These are phyloP conservation scores for Apocynum venetum DNA, from an alignment of 257 asterid genomes.

Conservation along the genomic window DNA sequence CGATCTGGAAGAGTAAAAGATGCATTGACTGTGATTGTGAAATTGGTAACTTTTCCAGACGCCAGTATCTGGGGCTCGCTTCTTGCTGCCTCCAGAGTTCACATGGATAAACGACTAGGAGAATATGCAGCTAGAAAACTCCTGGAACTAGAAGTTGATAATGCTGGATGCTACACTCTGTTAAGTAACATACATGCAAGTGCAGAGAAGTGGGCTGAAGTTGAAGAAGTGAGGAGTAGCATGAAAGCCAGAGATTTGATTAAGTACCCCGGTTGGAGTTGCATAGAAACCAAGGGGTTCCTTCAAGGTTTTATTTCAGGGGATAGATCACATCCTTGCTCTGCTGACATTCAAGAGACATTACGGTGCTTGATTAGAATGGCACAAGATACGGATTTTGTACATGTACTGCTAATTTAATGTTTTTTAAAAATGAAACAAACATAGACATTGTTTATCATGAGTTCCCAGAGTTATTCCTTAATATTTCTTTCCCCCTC, in stretches of 20 bases:
- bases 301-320: constrained; percentile 41
- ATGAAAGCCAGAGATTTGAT: constrained; percentile 33
- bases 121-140: constrained; percentile 30
- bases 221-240: constrained; percentile 30
- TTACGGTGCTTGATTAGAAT: constrained; percentile 2
- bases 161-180: constrained; percentile 34
- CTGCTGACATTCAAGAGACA: constrained; percentile 22
- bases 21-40: constrained; percentile 34
- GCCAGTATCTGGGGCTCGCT: constrained; percentile 47
- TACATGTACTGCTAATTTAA: not conserved
- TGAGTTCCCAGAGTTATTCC: no score
- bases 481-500: no score
- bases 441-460: not conserved
- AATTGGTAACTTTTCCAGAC: constrained; percentile 33
- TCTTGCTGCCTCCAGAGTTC: constrained; percentile 37
- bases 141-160: constrained; percentile 32
- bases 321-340: constrained; percentile 31
- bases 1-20: constrained; percentile 40
- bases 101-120: constrained; percentile 27
- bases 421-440: no score
- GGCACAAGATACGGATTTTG: not conserved
- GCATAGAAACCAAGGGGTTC: constrained; percentile 31
- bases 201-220: constrained; percentile 37
- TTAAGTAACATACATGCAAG: constrained; percentile 38
- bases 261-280: constrained; percentile 55